Conservation (phyloP, 139 green algal species). For the Volvox reticuliferus region DNA sequence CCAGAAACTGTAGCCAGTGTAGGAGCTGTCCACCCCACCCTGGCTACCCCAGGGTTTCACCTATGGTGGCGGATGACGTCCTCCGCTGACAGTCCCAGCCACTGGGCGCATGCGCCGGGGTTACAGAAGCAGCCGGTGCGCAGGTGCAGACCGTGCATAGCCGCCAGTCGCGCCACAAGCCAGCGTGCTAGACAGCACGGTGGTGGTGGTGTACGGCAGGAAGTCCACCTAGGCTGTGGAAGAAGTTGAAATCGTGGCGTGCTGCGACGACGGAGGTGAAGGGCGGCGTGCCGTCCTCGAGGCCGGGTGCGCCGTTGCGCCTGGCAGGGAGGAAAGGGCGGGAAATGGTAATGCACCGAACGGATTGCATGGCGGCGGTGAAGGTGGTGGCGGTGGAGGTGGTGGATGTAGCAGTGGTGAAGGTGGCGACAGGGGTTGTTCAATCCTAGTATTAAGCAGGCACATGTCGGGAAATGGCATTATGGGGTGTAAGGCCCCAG, state of each 20-base stretch:
- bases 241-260: slow-evolving; percentile 62
- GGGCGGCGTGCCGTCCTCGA: slow-evolving; percentile 90
- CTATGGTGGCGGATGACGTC: slow-evolving; percentile 68
- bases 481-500: too few relatives aligned
- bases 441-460: too few relatives aligned
- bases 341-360: not conserved
- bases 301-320: slow-evolving; percentile 64
- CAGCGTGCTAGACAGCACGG: slow-evolving; percentile 49
- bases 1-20: too few relatives aligned
- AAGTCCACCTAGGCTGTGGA: slow-evolving; percentile 64
- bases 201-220: slow-evolving; percentile 43
- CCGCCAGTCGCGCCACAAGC: slow-evolving; percentile 71
- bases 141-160: slow-evolving; percentile 75
- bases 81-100: slow-evolving; percentile 52
- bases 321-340: not conserved
- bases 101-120: slow-evolving; percentile 75
- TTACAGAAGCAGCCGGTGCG: slow-evolving; percentile 94
- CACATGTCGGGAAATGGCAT: too few relatives aligned
- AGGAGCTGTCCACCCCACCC: too few relatives aligned
- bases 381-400: not conserved
- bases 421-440: not conserved
- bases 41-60: not conserved
- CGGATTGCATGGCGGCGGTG: not conserved
- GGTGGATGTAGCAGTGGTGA: not conserved
- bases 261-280: slow-evolving; percentile 82